Evolutionary conservation across 2,329 filamentous ascomycete genomes (phyloP).

Genomic region (Aspergillus sp.): DNA sequence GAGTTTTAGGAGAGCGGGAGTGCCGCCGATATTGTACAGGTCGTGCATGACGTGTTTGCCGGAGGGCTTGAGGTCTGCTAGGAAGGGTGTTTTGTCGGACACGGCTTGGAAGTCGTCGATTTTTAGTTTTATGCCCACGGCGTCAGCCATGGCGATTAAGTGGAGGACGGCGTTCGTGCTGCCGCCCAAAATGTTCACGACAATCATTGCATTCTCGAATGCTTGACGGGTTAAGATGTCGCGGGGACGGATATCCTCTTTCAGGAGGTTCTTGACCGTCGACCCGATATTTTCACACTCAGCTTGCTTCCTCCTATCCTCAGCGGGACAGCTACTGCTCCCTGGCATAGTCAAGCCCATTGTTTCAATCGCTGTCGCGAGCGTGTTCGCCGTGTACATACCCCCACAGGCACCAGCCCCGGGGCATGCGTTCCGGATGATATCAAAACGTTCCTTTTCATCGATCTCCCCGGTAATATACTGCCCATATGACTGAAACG

Average conservation of each 20-base stretch:
- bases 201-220: conserved; percentile 73
- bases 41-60: conserved; percentile 43
- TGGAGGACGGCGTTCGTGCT: conserved; percentile 78
- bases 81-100: conserved; percentile 62
- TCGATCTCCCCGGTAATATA: conserved; percentile 50
- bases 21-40: conserved; percentile 39
- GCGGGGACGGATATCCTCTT: conserved; percentile 63
- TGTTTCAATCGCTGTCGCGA: conserved; percentile 61
- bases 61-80: conserved; percentile 65
- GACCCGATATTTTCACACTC: conserved; percentile 64
- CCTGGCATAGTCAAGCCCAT: conserved; percentile 68
- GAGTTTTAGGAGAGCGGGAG: conserved; percentile 39
- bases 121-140: conserved; percentile 67
- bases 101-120: conserved; percentile 72
- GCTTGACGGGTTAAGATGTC: conserved; percentile 70
- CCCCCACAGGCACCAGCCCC: conserved; percentile 73
- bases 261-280: conserved; percentile 63
- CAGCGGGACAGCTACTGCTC: conserved; percentile 67
- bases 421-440: conserved; percentile 49
- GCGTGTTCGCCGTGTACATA: conserved; percentile 69
- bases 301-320: conserved; percentile 57
- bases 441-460: conserved; percentile 8
- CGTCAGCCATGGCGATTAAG: conserved; percentile 70
- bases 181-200: conserved; percentile 70
- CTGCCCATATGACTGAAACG: conserved; percentile 91